Evolutionary conservation across 2,329 filamentous ascomycete genomes (phyloP).

Genomic region (Colletotrichum sp.): DNA sequence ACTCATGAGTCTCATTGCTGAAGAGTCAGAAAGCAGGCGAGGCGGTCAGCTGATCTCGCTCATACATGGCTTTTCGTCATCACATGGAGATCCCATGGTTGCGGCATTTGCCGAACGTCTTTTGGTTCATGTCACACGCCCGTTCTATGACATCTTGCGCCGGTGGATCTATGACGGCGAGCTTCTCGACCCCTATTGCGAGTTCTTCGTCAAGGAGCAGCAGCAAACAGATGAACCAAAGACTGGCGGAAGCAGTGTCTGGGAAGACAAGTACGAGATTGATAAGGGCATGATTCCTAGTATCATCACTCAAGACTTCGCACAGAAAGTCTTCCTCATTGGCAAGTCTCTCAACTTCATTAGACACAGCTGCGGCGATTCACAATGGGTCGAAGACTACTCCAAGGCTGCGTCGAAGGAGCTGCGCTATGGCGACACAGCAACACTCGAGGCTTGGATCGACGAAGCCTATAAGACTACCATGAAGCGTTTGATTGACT

Average conservation of each 20-base stretch:
- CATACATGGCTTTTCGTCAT: constrained; percentile 91
- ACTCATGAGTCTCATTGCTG: constrained; percentile 91
- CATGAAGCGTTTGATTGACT: constrained; percentile 90
- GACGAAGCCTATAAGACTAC: constrained; percentile 98
- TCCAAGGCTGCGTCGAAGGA: constrained; percentile 93
- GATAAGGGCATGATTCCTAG: constrained; percentile 86
- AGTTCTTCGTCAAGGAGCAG: constrained; percentile 94
- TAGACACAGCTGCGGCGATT: constrained; percentile 91
- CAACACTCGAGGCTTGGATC: constrained; percentile 89
- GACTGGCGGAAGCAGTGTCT: constrained; percentile 75
- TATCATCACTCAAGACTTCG: constrained; percentile 92
- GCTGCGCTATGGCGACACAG: constrained; percentile 90
- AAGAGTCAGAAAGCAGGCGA: constrained; percentile 82
- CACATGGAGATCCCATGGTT: constrained; percentile 94
- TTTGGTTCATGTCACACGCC: constrained; percentile 83
- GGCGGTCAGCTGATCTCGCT: constrained; percentile 93
- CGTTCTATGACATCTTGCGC: constrained; percentile 95
- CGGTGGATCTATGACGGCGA: constrained; percentile 99
- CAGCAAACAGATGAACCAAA: constrained; percentile 52
- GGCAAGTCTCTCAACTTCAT: constrained; percentile 99
- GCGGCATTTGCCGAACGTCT: constrained; percentile 91
- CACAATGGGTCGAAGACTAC: constrained; percentile 94
- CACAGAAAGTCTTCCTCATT: constrained; percentile 95
- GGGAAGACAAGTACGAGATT: constrained; percentile 96
- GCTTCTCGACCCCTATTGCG: constrained; percentile 91